Base-by-base conservation (phyloP, 139 green algal species). In the Ostreobium quekettii region DNA sequence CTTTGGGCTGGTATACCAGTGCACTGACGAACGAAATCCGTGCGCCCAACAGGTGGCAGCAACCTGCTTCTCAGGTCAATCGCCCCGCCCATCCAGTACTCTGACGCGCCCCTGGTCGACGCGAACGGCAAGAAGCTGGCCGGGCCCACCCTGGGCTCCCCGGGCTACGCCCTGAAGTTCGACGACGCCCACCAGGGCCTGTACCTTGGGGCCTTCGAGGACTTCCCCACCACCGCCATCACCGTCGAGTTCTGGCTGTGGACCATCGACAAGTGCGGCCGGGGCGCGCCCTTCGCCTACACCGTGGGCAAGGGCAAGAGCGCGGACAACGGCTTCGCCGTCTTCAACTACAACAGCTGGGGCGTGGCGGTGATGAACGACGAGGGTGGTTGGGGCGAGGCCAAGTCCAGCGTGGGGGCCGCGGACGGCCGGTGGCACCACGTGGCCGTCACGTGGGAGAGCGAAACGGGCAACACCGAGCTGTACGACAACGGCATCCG, bases 201-300 rank as follows among this genome's bases (percentile, higher is more conserved):
- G 24, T 82, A 93, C 22, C 33, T 78, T 3, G 77, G 79, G 28
- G 67, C 82, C 71, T 93, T 96, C 74, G 35, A 82, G 5, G 67
- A 84, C 63, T 95, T 93, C 70, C 89, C 89, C 4, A 63, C 74
- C 30, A 69, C 73, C 31, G 78, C 78, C 4, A 53, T 96, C 32
- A 96, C 89, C 1, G 72, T 96, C 35, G 89, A 96, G 82, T 93
- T 96, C 63, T 96, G 87, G 89, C 93, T 96, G 89, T 73, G n/a
- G n/a, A n/a, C n/a, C n/a, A n/a, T n/a, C n/a, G n/a, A n/a, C n/a
- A n/a, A n/a, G n/a, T n/a, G n/a, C n/a, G n/a, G n/a, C n/a, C n/a
- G n/a, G n/a, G n/a, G n/a, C n/a, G n/a, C n/a, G n/a, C n/a, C n/a
- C n/a, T n/a, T n/a, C n/a, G n/a, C n/a, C n/a, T n/a, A n/a, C n/a